Evolutionary conservation across 495 filamentous ascomycete genomes (phyloP).

Genomic region (Lophiostoma macrostomum): DNA sequence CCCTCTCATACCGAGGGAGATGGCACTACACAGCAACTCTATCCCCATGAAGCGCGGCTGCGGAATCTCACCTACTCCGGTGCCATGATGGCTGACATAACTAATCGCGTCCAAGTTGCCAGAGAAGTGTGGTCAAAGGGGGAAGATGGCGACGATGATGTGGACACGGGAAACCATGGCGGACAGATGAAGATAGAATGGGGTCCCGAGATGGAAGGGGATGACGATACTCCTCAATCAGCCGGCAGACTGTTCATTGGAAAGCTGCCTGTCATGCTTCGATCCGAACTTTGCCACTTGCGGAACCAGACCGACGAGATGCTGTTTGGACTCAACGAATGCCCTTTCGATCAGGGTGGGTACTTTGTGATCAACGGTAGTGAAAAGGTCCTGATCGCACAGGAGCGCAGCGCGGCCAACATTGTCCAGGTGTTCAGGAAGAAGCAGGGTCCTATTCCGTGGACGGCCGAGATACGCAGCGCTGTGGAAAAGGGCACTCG

Average conservation of each 20-base stretch:
- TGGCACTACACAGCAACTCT: conserved; percentile 73
- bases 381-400: conserved; percentile 97
- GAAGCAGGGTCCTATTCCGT: conserved; percentile 82
- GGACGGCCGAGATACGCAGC: conserved; percentile 92
- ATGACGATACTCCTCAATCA: conserved; percentile 34
- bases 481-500: conserved; percentile 94
- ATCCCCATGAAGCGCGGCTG: conserved; percentile 89
- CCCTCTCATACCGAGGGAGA: conserved; percentile 90
- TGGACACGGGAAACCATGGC: conserved; percentile 55
- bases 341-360: conserved; percentile 94
- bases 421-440: conserved; percentile 99
- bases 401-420: conserved; percentile 95
- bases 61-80: conserved; percentile 94
- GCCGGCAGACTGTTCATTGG: conserved; percentile 71
- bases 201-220: conserved; percentile 46
- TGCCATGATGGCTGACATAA: conserved; percentile 82
- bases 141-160: conserved; percentile 51
- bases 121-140: conserved; percentile 68
- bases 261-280: conserved; percentile 95
- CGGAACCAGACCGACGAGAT: conserved; percentile 74
- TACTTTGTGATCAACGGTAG: conserved; percentile 99
- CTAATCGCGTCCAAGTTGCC: conserved; percentile 73
- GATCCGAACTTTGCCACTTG: conserved; percentile 88
- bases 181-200: conserved; percentile 55
- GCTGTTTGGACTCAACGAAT: conserved; percentile 86